Conservation (phyloP, 352 stramenopile genomes). For the Phytopythium vexans region DNA sequence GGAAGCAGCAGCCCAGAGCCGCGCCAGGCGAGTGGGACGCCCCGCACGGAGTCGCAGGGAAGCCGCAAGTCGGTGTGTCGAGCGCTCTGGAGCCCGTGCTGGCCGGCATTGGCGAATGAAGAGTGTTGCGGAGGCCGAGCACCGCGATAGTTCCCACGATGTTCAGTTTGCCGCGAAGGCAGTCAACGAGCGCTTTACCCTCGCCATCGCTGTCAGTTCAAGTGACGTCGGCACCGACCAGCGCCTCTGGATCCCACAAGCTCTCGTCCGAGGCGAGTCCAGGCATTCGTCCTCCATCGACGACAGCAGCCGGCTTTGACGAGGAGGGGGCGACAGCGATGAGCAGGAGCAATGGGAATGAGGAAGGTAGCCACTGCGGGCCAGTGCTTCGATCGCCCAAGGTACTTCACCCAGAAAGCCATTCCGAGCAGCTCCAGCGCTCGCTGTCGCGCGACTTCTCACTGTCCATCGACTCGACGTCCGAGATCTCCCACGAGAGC, state of each 20-base stretch:
- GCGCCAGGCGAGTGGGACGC: too few species aligned
- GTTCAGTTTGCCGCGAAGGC: slow-evolving; percentile 39
- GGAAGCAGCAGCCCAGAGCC: too few species aligned
- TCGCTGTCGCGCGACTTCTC: slow-evolving; percentile 59
- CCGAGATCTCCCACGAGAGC: slow-evolving; percentile 48
- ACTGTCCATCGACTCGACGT: slow-evolving; percentile 36
- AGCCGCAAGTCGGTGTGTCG: too few species aligned
- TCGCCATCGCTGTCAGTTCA: not conserved
- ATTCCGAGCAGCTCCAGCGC: slow-evolving; percentile 16
- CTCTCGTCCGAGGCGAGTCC: too few species aligned
- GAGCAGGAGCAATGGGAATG: not conserved
- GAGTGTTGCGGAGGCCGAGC: too few species aligned
- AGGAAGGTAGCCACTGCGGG: not conserved
- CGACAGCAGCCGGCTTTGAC: too few species aligned
- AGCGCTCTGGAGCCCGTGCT: too few species aligned
- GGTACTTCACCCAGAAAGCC: slow-evolving; percentile 17
- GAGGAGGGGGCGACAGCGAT: too few species aligned
- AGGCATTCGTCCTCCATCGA: too few species aligned
- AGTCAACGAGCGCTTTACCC: slow-evolving; percentile 37
- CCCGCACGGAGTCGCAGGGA: too few species aligned
- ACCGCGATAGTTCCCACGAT: slow-evolving; percentile 6
- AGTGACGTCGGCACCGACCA: slow-evolving; percentile 1
- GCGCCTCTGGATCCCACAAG: slow-evolving; percentile 1
- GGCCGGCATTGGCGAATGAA: too few species aligned
- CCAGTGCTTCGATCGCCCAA: slow-evolving; percentile 26